Conservation (phyloP, 768 basidiomycete species). For the Lentinula raphanica region DNA sequence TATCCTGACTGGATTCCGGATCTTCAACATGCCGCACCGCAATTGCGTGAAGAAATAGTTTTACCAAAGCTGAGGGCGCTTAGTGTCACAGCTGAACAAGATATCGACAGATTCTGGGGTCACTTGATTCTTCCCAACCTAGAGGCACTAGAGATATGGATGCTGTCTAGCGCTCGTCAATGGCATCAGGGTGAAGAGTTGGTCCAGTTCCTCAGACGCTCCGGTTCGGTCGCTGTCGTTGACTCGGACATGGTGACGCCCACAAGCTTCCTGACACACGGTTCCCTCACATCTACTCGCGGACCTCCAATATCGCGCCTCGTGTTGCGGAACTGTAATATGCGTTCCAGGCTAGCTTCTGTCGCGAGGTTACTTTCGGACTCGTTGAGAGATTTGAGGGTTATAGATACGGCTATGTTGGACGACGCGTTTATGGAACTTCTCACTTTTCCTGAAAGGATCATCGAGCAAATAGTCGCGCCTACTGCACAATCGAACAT, state of each 20-base stretch:
- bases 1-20: not conserved
- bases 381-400: not conserved
- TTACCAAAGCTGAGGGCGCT: not conserved
- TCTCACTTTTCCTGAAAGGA: not conserved
- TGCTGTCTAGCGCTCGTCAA: not conserved
- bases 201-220: not conserved
- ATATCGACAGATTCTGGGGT: not conserved
- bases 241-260: not conserved
- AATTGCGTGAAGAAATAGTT: not conserved
- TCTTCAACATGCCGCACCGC: not conserved
- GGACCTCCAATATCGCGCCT: not conserved
- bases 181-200: conserved; percentile 4
- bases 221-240: not conserved
- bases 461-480: not conserved
- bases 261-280: not conserved
- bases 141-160: not conserved
- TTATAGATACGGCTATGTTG: not conserved
- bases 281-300: not conserved
- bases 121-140: not conserved
- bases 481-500: not conserved
- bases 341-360: not conserved
- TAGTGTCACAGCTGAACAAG: not conserved
- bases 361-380: not conserved
- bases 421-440: not conserved
- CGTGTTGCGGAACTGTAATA: not conserved